Evolutionary conservation across 768 basidiomycete genomes (phyloP).

Genomic region (Dictyophora rubrovolvata): DNA sequence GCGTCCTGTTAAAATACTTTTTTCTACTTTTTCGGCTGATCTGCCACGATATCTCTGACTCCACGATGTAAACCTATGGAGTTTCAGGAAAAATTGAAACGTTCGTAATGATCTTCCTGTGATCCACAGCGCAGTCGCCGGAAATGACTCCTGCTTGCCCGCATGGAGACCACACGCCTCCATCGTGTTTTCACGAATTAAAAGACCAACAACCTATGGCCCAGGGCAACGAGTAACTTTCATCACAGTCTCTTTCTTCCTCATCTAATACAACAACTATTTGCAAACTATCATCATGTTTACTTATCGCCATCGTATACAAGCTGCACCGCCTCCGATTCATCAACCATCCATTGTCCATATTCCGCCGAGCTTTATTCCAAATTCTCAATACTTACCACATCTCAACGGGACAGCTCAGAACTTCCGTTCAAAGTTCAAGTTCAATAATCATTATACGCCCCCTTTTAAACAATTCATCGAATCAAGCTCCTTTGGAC

Average conservation of each 20-base stretch:
- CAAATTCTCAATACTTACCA: not conserved
- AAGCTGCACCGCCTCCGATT: not conserved
- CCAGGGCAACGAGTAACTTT: not conserved
- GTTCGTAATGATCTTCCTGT: not conserved
- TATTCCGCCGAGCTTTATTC: not conserved
- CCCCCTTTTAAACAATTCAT: not conserved
- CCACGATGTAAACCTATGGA: no score
- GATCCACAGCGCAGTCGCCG: not conserved
- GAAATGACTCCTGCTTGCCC: not conserved
- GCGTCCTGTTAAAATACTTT: no score
- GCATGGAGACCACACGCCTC: not conserved
- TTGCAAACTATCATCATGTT: not conserved
- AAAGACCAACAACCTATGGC: not conserved
- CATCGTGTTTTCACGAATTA: not conserved
- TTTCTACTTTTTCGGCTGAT: no score
- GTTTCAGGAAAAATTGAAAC: no score
- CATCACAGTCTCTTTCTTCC: not conserved
- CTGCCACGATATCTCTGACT: no score
- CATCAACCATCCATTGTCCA: not conserved
- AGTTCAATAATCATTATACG: not conserved
- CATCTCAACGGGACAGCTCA: not conserved
- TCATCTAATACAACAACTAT: not conserved
- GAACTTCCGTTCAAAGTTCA: not conserved
- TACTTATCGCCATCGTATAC: not conserved
- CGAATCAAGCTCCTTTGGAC: not conserved